Percentiles rank a stretch among this genome's conserved stretches.
phyloP scores from a whole-genome alignment of 2,329 filamentous ascomycete genomes.

The Periconia macrospinosa region DNA sequence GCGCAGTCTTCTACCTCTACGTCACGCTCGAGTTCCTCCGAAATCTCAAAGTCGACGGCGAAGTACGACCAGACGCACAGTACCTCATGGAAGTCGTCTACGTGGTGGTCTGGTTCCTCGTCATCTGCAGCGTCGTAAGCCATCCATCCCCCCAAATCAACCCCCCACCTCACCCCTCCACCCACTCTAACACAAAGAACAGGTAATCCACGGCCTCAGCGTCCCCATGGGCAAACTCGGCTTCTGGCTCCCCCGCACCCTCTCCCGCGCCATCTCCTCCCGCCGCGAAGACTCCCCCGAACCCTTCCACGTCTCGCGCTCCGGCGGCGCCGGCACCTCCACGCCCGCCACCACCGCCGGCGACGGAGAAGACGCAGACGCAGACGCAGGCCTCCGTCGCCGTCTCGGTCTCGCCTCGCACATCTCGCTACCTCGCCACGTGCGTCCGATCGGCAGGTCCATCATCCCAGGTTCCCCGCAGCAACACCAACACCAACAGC shows the following conservation, averaged over 20 bases:
- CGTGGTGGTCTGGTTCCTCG: slow-evolving; percentile 83
- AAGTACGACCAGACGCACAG: slow-evolving; percentile 66
- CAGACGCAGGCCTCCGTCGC: slow-evolving; percentile 27
- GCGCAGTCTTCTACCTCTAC: slow-evolving; percentile 87
- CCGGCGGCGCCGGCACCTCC: not conserved
- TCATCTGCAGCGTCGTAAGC: slow-evolving; percentile 79
- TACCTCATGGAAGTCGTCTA: slow-evolving; percentile 67
- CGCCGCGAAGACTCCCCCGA: slow-evolving; percentile 22
- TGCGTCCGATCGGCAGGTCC: slow-evolving; percentile 39
- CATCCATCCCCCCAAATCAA: too few relatives aligned
- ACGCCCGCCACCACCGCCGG: not conserved
- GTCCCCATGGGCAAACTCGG: slow-evolving; percentile 74
- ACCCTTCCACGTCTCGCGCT: slow-evolving; percentile 38
- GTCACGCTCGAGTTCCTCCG: slow-evolving; percentile 74
- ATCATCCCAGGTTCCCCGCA: slow-evolving; percentile 33
- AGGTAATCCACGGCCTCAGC: slow-evolving; percentile 77
- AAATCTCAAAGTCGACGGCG: slow-evolving; percentile 59
- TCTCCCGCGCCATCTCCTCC: slow-evolving; percentile 53
- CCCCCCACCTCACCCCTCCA: not conserved
- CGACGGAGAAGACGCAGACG: slow-evolving; percentile 17
- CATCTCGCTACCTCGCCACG: slow-evolving; percentile 27
- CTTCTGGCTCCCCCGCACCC: slow-evolving; percentile 63
- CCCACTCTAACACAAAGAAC: slow-evolving; percentile 1
- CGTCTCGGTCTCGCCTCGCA: slow-evolving; percentile 22
- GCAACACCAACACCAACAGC: not conserved